Conservation (phyloP, 1,284 basidiomycete genomes). For the Cutaneotrichosporon sp. region DNA sequence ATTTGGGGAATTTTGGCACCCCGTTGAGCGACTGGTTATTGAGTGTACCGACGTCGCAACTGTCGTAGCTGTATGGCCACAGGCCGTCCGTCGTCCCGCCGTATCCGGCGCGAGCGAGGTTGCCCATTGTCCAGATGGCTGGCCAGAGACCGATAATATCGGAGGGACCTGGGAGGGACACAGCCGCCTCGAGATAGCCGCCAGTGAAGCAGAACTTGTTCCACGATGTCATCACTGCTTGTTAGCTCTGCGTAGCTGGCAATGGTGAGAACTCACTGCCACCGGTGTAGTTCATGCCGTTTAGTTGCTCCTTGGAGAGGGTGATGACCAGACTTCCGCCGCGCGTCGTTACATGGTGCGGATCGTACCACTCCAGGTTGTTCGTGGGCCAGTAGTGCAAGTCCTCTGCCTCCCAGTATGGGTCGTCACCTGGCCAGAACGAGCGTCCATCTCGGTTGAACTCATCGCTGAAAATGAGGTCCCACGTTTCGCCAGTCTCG, state of each 20-base stretch:
- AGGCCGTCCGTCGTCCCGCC: constrained; percentile 48
- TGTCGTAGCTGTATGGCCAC: constrained; percentile 55
- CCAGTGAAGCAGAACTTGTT: constrained; percentile 91
- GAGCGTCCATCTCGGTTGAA: constrained; percentile 69
- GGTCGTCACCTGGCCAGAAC: constrained; percentile 56
- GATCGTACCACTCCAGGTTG: constrained; percentile 62
- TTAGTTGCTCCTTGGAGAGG: constrained; percentile 53
- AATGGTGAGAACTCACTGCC: constrained; percentile 48
- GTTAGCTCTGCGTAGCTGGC: constrained; percentile 6
- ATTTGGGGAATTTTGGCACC: constrained; percentile 26
- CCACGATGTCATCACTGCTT: constrained; percentile 56
- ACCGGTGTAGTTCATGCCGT: constrained; percentile 72
- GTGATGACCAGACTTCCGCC: constrained; percentile 74
- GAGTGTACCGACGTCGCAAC: constrained; percentile 55
- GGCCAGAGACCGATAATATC: constrained; percentile 65
- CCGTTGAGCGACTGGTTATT: constrained; percentile 53
- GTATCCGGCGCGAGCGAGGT: constrained; percentile 52
- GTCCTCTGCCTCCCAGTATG: constrained; percentile 56
- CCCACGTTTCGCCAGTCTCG: constrained; percentile 66
- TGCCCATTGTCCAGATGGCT: constrained; percentile 52
- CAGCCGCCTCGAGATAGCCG: constrained; percentile 65
- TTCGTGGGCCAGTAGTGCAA: constrained; percentile 65
- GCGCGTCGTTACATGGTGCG: constrained; percentile 54
- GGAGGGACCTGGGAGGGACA: constrained; percentile 73
- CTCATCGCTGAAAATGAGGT: constrained; percentile 87